Evolutionary conservation across 1,139 yeast genomes (phyloP).

Genomic region (Blastobotrys buckinghamii): DNA sequence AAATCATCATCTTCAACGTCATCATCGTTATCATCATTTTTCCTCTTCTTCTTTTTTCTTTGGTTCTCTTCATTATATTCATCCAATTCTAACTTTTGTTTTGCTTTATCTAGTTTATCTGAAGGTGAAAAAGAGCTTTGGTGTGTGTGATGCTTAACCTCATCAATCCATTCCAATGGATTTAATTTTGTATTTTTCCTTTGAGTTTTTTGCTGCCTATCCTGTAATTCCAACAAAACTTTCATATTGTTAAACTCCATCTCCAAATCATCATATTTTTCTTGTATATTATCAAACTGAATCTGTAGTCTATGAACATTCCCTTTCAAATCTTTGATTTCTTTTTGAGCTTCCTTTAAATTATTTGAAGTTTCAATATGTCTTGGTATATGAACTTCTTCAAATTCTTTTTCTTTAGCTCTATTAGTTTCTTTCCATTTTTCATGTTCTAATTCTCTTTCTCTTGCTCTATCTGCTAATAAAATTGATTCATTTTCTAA

Average conservation of each 20-base stretch:
- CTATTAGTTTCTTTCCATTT: not conserved
- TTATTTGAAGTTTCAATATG: not conserved
- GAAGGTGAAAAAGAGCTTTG: not conserved
- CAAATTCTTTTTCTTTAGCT: not conserved
- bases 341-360: not conserved
- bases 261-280: not conserved
- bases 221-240: not conserved
- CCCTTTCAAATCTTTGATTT: not conserved
- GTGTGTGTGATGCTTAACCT: not conserved
- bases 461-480: not conserved
- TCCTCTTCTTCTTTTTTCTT: too few relatives aligned
- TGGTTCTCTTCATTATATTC: not conserved
- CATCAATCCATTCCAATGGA: too few relatives aligned
- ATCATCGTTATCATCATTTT: too few relatives aligned
- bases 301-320: not conserved
- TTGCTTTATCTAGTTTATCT: not conserved
- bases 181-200: too few relatives aligned
- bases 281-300: not conserved
- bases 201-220: not conserved
- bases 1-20: not conserved
- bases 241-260: not conserved
- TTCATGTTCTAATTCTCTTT: not conserved
- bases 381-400: not conserved
- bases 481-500: not conserved
- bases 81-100: not conserved